Evolutionary conservation across 164 flowering plant genomes (phyloP).

Genomic region (Vitis cinerea): DNA sequence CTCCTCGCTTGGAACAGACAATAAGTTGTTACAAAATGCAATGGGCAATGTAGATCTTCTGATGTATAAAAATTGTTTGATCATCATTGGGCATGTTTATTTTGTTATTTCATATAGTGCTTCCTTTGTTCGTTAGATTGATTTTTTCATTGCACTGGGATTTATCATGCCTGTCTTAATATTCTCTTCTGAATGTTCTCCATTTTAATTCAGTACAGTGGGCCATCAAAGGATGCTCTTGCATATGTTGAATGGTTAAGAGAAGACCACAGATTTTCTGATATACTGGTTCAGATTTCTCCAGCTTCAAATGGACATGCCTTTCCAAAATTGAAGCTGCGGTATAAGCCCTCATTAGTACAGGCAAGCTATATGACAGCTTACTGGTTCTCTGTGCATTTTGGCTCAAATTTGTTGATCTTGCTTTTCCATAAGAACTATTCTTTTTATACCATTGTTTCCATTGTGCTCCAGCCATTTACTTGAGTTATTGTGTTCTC

Average conservation of each 20-base stretch:
- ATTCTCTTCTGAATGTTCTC: neutral
- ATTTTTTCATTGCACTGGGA: neutral
- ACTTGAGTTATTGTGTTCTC: neutral
- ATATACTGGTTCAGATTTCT: conserved; percentile 79
- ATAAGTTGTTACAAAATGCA: too few relatives aligned
- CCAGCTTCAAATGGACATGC: conserved; percentile 75
- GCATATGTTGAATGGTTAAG: conserved; percentile 78
- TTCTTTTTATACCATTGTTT: neutral
- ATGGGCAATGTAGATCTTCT: too few relatives aligned
- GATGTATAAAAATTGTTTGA: neutral
- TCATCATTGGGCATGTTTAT: neutral
- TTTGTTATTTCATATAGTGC: neutral
- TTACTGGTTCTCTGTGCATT: neutral
- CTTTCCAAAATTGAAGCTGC: conserved; percentile 84
- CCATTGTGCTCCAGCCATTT: too few relatives aligned
- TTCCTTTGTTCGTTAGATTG: neutral
- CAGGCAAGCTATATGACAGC: conserved; percentile 55
- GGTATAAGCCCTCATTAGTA: conserved; percentile 86
- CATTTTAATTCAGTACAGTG: conserved; percentile 73
- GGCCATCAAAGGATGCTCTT: conserved; percentile 71
- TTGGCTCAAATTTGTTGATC: neutral
- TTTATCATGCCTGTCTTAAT: neutral
- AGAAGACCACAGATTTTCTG: conserved; percentile 69
- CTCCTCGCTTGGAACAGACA: too few relatives aligned
- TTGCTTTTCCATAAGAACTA: neutral